phyloP scores from a whole-genome alignment of 768 basidiomycete genomes.

The Xerocomellus amylosporus region DNA sequence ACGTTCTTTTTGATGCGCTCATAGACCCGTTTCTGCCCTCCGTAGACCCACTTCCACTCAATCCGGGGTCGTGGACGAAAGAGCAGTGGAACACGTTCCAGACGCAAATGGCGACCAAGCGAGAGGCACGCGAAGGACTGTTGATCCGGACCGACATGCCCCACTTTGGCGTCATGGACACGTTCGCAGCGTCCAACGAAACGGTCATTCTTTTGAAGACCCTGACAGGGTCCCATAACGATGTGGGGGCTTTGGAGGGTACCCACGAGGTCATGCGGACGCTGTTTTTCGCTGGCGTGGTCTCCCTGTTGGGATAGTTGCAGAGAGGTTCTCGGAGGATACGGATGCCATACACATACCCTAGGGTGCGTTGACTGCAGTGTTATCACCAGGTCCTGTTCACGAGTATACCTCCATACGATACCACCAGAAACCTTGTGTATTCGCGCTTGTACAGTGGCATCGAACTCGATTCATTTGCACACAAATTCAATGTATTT shows the following conservation, averaged over 20 bases:
- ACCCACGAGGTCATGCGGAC: conserved; percentile 58
- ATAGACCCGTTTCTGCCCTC: conserved; percentile 61
- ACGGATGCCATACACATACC: neutral
- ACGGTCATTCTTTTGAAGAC: conserved; percentile 60
- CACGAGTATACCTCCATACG: neutral
- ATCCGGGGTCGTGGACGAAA: conserved; percentile 26
- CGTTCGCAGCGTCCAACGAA: conserved; percentile 45
- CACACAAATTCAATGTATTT: neutral
- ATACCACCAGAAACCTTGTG: neutral
- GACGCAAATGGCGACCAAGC: conserved; percentile 40
- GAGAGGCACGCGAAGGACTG: conserved; percentile 40
- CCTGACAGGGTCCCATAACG: conserved; percentile 55
- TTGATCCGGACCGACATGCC: conserved; percentile 46
- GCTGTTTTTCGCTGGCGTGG: conserved; percentile 26
- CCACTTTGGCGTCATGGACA: conserved; percentile 50
- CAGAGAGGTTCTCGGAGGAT: neutral
- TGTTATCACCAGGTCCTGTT: neutral
- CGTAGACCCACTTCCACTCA: conserved; percentile 36
- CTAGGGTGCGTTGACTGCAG: neutral
- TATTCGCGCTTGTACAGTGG: neutral
- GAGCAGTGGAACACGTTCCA: conserved; percentile 47
- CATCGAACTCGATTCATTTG: neutral
- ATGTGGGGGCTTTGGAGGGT: conserved; percentile 59
- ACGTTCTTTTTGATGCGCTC: conserved; percentile 63
- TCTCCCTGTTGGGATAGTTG: neutral